Evolutionary conservation across 352 stramenopile species (phyloP), one percentile per base, ranked within the genome.

Genomic region (Globisporangium nagaii): DNA sequence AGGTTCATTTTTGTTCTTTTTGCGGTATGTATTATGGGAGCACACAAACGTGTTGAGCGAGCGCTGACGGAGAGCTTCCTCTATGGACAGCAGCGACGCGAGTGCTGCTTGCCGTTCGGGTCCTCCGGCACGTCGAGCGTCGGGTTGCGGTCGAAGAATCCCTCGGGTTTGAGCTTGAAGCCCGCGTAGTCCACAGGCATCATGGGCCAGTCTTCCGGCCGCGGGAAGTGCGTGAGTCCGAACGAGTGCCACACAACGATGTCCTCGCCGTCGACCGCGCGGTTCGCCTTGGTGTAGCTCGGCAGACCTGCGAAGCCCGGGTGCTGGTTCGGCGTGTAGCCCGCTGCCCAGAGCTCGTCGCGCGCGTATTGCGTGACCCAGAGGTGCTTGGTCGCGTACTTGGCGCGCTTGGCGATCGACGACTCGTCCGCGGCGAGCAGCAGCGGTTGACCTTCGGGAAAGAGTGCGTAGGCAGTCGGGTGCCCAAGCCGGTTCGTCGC

Each of bases 221-320:
- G 70, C 31, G 82, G 76, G 35, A 90, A 77, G 62, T 93, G 78
- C 22, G 69, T 77, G 4, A 90, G 65, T 1, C 76, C 82, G 54
- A 93, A 93, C 32, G 72, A 74, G 61, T 89, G 77, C 79, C 82
- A 92, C 11, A 90, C 48, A 22, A 92, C 75, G 48, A 92, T 66
- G 53, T 89, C 75, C 48, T 87, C 70, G 28, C 71, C 76, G 40
- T 83, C 61, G 1, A 91, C 57, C 13, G 60, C 65, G 3, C 79
- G 67, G 42, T 93, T 78, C 19, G 36, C 43, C 52, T 73, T 70
- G 10, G 62, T 73, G 68, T 84, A 93, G 5, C 59, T 57, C 0
- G 77, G 75, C 4, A 93, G 56, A 13, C 83, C 83, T 5, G 67
- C 66, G 32, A 54, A 59, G 12, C 70, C 77, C 0, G 67, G 65